These are phyloP conservation scores for Ophiostoma quercus DNA, from an alignment of 2,329 filamentous ascomycete genomes.

Conservation along the genomic window DNA sequence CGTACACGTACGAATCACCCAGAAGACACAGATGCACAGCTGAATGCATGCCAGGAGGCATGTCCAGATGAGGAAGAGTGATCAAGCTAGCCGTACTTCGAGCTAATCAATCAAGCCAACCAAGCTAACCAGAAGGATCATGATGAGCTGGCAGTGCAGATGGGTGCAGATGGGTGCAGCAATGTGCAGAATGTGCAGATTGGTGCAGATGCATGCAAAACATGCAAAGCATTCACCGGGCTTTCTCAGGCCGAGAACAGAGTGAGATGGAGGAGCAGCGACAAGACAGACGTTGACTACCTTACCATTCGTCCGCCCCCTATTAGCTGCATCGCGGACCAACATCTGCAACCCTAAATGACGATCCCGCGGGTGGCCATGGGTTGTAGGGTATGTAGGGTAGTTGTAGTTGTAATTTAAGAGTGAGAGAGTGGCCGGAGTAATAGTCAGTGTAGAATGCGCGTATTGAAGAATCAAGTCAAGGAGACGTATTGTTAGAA, in stretches of 20 bases:
- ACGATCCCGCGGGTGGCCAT: slow-evolving; percentile 5
- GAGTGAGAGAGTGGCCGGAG: background rate
- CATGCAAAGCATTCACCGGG: slow-evolving; percentile 12
- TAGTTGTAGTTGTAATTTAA: too few species aligned
- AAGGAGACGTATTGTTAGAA: background rate
- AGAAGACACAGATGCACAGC: background rate
- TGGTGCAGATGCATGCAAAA: background rate
- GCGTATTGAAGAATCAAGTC: background rate
- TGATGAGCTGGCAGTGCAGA: slow-evolving; percentile 12
- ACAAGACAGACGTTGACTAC: background rate
- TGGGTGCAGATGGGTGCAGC: background rate
- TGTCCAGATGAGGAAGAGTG: background rate
- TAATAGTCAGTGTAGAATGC: background rate
- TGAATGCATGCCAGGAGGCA: background rate
- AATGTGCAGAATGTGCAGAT: background rate
- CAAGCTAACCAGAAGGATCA: background rate
- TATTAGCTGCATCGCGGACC: slow-evolving; percentile 12
- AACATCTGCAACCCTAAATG: slow-evolving; percentile 11
- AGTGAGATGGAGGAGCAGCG: background rate
- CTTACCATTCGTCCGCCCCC: background rate
- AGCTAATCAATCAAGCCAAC: background rate
- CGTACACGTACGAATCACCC: too few species aligned
- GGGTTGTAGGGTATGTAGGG: background rate
- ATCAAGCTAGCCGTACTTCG: background rate
- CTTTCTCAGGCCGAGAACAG: background rate